Evolutionary conservation across 2,329 filamentous ascomycete species (phyloP), one percentile per base, ranked within the genome.

Genomic region (Dactylellina sp.): DNA sequence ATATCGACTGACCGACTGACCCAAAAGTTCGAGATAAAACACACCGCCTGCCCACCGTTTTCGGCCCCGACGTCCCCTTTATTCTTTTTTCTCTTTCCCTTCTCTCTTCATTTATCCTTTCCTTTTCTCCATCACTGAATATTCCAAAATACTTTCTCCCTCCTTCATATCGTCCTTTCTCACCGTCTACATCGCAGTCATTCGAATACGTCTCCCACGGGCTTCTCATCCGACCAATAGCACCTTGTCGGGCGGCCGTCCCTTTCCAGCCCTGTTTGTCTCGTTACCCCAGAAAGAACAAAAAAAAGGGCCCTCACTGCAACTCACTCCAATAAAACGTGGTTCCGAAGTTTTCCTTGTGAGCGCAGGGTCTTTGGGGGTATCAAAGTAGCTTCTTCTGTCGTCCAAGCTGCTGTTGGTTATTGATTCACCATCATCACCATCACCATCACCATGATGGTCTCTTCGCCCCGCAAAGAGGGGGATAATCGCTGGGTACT

Each of bases 401-500:
- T n/a, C n/a, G n/a, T n/a, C n/a, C n/a, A n/a, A n/a, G n/a, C n/a
- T n/a, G n/a, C n/a, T n/a, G n/a, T n/a, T n/a, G n/a, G n/a, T n/a
- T n/a, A n/a, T n/a, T n/a, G n/a, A n/a, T n/a, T n/a, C n/a, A n/a
- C 14, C 37, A 14, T 40, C 37, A 16, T 7, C 5, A 16, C 14
- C 37, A 16, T 40, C 37, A 16, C n/a, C 37, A 12, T 40, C 22
- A 28, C 25, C n/a, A 53, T 53, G 59, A 63, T 57, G 22, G 53
- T 42, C 28, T 46, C 44, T 18, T 52, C 52, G 46, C 57, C 40
- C 37, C 70, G 70, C 42, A 74, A 74, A 35, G 70, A 74, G 50
- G 70, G 70, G 16, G 70, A 74, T 22, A 66, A 39, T 55, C 62
- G 70, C 55, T 74, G 70, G 70, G 70, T 74, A n/a, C n/a, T n/a